Conservation (phyloP, 2,329 filamentous ascomycete genomes). For the Metarhizium rileyi region DNA sequence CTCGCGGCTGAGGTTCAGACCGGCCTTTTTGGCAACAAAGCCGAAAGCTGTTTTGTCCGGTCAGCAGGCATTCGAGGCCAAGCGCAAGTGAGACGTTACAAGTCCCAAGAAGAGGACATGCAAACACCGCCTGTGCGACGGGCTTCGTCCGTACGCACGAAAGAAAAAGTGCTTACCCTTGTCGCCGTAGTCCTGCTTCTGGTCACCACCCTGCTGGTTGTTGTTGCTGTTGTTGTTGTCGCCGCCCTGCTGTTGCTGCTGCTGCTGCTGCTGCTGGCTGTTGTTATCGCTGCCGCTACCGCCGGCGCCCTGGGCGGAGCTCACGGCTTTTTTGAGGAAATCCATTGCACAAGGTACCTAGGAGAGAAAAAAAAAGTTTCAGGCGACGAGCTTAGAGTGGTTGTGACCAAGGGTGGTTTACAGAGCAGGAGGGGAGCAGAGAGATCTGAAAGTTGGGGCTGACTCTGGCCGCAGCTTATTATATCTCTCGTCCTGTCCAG, state of each 20-base stretch:
- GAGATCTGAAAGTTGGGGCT: neutral
- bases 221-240: neutral
- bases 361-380: neutral
- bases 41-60: slow-evolving; percentile 17
- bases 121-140: no score
- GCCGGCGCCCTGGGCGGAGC: slow-evolving; percentile 6
- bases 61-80: neutral
- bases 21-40: slow-evolving; percentile 22
- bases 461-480: neutral
- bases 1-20: slow-evolving; percentile 21
- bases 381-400: neutral
- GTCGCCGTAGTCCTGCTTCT: slow-evolving; percentile 26
- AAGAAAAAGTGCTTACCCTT: slow-evolving; percentile 20
- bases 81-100: neutral
- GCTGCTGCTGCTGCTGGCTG: slow-evolving; percentile 3
- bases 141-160: neutral
- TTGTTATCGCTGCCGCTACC: slow-evolving; percentile 3
- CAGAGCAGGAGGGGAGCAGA: neutral
- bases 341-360: slow-evolving; percentile 19
- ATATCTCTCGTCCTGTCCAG: neutral
- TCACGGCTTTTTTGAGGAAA: slow-evolving; percentile 28
- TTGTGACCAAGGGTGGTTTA: neutral
- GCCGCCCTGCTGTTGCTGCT: slow-evolving; percentile 9
- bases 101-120: no score
- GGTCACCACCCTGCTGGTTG: slow-evolving; percentile 5